phyloP scores from a whole-genome alignment of 2,329 filamentous ascomycete species.

The Aspergillus sp. region DNA sequence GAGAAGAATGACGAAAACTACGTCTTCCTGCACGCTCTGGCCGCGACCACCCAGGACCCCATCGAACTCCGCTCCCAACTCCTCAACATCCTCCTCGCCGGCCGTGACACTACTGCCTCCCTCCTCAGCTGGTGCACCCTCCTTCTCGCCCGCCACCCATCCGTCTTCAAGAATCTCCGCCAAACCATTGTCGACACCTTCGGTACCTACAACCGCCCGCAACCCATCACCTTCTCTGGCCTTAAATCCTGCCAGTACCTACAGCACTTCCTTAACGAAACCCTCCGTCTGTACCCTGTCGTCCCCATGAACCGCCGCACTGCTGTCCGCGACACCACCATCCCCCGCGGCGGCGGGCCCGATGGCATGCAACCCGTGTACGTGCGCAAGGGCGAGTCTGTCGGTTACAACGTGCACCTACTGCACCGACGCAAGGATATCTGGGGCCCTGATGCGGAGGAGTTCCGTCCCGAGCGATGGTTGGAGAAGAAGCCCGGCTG shows the following conservation, averaged over 20 bases:
- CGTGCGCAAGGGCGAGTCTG: conserved; percentile 57
- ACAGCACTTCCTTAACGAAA: conserved; percentile 32
- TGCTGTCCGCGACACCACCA: conserved; percentile 35
- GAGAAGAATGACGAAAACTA: conserved; percentile 31
- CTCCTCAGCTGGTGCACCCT: conserved; percentile 35
- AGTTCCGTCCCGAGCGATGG: conserved; percentile 65
- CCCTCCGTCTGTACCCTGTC: conserved; percentile 40
- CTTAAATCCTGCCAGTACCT: conserved; percentile 38
- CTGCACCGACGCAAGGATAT: conserved; percentile 63
- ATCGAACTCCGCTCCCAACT: conserved; percentile 44
- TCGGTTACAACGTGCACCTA: conserved; percentile 61
- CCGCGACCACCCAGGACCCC: conserved; percentile 41
- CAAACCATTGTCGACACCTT: conserved; percentile 11
- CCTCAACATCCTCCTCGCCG: conserved; percentile 47
- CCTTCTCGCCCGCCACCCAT: conserved; percentile 15
- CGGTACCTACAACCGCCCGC: conserved; percentile 23
- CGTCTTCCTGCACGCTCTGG: conserved; percentile 46
- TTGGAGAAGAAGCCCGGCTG: conserved; percentile 57
- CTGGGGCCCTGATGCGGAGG: conserved; percentile 41
- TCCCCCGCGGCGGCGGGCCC: conserved; percentile 53
- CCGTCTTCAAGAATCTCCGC: conserved; percentile 12
- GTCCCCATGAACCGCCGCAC: conserved; percentile 42
- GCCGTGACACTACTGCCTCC: conserved; percentile 48
- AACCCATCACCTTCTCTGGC: conserved; percentile 36
- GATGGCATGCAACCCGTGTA: conserved; percentile 55